These are phyloP conservation scores for Pseudogymnoascus sp. DNA, from an alignment of 2,329 filamentous ascomycete species.

Conservation along the genomic window DNA sequence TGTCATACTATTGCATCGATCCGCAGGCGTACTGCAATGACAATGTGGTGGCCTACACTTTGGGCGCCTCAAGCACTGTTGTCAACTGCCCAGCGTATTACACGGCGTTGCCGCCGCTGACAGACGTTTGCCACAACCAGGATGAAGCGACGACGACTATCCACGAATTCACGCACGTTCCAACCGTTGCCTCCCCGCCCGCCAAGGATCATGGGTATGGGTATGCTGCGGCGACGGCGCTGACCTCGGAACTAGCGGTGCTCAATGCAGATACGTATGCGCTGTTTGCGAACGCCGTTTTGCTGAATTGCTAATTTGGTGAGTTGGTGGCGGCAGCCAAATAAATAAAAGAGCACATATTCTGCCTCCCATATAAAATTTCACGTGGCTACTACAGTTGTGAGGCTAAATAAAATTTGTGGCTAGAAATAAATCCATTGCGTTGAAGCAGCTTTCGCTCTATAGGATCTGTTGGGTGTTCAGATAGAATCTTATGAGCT, in stretches of 20 bases:
- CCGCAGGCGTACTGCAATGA: slow-evolving; percentile 41
- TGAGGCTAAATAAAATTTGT: neutral
- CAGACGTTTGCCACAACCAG: slow-evolving; percentile 50
- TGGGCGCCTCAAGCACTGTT: slow-evolving; percentile 45
- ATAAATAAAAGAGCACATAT: neutral
- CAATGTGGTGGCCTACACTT: slow-evolving; percentile 53
- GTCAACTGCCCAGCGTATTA: slow-evolving; percentile 57
- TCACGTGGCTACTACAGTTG: neutral
- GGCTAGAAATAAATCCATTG: neutral
- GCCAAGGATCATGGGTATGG: slow-evolving; percentile 53
- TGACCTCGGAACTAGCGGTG: slow-evolving; percentile 44
- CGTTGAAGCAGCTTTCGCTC: neutral
- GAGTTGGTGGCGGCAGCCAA: neutral
- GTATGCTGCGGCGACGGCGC: slow-evolving; percentile 38
- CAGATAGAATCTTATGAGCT: neutral
- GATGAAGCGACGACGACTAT: slow-evolving; percentile 57
- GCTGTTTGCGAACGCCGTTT: slow-evolving; percentile 42
- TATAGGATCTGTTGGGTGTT: neutral
- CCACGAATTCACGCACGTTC: slow-evolving; percentile 58
- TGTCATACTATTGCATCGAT: slow-evolving; percentile 52
- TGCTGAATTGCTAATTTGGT: slow-evolving; percentile 31
- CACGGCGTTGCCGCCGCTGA: slow-evolving; percentile 41
- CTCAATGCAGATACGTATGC: slow-evolving; percentile 58
- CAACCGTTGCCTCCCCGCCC: slow-evolving; percentile 43
- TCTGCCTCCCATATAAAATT: neutral